Percentiles rank a stretch among this genome's conserved stretches.
phyloP scores from a whole-genome alignment of 805 yeast species.

The Candida nonsorbophila region DNA sequence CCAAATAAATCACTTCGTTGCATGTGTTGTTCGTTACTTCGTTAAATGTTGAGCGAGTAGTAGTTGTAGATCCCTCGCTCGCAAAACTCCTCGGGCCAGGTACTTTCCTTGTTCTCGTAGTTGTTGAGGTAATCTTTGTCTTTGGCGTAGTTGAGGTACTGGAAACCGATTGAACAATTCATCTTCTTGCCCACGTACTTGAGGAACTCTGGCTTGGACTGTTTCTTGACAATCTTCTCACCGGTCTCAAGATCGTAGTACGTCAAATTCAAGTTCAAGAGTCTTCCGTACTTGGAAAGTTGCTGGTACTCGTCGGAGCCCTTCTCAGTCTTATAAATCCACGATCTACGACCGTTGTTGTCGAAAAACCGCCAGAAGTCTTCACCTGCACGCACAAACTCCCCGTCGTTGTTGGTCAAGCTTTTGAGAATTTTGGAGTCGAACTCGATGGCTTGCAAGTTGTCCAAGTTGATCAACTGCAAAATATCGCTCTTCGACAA shows the following conservation, averaged over 20 bases:
- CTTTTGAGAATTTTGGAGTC: constrained; percentile 52
- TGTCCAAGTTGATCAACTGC: constrained; percentile 21
- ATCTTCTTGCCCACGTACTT: constrained; percentile 51
- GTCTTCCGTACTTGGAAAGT: constrained; percentile 11
- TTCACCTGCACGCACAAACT: constrained; percentile 22
- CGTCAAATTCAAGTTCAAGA: constrained; percentile 34
- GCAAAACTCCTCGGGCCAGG: constrained; percentile 50
- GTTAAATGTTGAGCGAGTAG: constrained; percentile 44
- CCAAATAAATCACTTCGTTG: background rate
- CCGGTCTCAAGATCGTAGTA: constrained; percentile 64
- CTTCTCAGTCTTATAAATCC: constrained; percentile 55
- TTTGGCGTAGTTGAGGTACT: constrained; percentile 29
- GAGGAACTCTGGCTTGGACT: constrained; percentile 43
- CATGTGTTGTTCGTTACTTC: background rate
- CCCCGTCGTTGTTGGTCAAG: constrained; percentile 36
- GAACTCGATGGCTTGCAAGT: constrained; percentile 60
- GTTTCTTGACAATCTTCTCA: constrained; percentile 45
- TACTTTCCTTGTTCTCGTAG: constrained; percentile 19
- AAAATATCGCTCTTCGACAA: constrained; percentile 53
- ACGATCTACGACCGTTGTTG: constrained; percentile 72
- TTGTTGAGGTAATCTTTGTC: constrained; percentile 26
- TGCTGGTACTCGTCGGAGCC: constrained; percentile 26
- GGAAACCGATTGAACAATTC: constrained; percentile 50
- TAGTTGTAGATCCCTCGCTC: constrained; percentile 55
- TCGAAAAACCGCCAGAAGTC: constrained; percentile 48